Base-by-base conservation (phyloP, 2,329 filamentous ascomycete genomes). In the Exophiala sp. region DNA sequence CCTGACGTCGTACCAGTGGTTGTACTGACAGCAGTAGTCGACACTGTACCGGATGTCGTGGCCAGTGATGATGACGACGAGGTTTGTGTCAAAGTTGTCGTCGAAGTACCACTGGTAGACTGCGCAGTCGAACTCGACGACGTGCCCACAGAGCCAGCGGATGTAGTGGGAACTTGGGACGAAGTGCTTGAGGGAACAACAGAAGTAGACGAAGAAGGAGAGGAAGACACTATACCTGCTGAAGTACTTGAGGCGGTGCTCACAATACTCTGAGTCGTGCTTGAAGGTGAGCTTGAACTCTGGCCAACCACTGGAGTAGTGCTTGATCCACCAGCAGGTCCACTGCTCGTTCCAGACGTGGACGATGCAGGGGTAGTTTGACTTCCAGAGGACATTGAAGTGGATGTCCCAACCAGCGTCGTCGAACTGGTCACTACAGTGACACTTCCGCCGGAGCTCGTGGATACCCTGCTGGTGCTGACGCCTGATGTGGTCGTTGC, bases 181-280 rank as follows among this genome's bases (percentile, higher is more conserved):
- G 44, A 43, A 29, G 47, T 56, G 35, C 47, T 57, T 52, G 54
- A n/a, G 46, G 14, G 41, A 41, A 50, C 50, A 51, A 45, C 12
- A 51, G 44, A 36, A 46, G 46, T 57, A 33, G 53, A 53, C 16
- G 40, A 45, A 49, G 40, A 52, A 51, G 40, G 44, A 54, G 57
- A 52, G 46, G 57, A 54, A 50, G 50, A 47, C 46, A 57, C 57
- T 52, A 47, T 59, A 59, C 57, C 54, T 59, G 57, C 45, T 58
- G 49, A 43, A 53, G 55, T 55, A 52, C 48, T 52, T 29, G 51
- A 54, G 43, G 40, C 40, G 21, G 54, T 20, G 50, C 38, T 53
- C 24, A 34, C 40, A 38, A 48, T 47, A 55, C 41, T 34, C 29
- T 35, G 47, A 50, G 44, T 42, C 40, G 51, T 38, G 34, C 42